phyloP scores from a whole-genome alignment of 1,139 yeast genomes.

The Geotrichum candidum region DNA sequence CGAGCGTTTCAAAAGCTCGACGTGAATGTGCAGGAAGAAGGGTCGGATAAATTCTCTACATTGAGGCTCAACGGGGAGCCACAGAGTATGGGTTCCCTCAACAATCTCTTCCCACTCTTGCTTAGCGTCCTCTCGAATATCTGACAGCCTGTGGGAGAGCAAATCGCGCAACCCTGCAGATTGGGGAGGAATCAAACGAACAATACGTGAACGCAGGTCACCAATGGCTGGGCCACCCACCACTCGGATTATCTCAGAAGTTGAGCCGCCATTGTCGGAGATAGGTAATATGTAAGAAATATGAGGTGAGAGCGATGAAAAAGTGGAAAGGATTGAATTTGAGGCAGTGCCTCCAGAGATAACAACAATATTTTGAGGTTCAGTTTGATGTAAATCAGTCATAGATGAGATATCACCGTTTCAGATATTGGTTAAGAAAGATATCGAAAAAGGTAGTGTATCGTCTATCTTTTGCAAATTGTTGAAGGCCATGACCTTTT shows the following conservation, averaged over 20 bases:
- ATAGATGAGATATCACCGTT: neutral
- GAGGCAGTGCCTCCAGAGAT: conserved; percentile 77
- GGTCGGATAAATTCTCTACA: conserved; percentile 71
- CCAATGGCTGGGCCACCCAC: conserved; percentile 96
- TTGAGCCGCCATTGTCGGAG: conserved; percentile 92
- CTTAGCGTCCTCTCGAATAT: conserved; percentile 49
- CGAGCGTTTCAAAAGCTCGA: conserved; percentile 66
- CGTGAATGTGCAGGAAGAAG: conserved; percentile 71
- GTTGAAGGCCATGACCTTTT: neutral
- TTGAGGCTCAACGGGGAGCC: conserved; percentile 58
- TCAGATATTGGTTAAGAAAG: neutral
- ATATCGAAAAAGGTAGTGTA: neutral
- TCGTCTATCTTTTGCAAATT: neutral
- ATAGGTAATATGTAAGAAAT: conserved; percentile 72
- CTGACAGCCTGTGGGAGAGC: conserved; percentile 57
- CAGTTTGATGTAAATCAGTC: neutral
- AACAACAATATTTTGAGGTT: conserved; percentile 24
- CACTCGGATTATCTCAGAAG: conserved; percentile 82
- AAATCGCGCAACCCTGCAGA: conserved; percentile 38
- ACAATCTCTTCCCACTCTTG: conserved; percentile 71
- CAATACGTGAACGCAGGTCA: conserved; percentile 76
- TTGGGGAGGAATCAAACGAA: conserved; percentile 55
- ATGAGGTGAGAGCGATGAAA: conserved; percentile 38
- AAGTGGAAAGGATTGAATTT: conserved; percentile 52
- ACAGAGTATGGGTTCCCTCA: conserved; percentile 68